Evolutionary conservation across 345 rosid genomes (phyloP).

Genomic region (Murraya paniculata): DNA sequence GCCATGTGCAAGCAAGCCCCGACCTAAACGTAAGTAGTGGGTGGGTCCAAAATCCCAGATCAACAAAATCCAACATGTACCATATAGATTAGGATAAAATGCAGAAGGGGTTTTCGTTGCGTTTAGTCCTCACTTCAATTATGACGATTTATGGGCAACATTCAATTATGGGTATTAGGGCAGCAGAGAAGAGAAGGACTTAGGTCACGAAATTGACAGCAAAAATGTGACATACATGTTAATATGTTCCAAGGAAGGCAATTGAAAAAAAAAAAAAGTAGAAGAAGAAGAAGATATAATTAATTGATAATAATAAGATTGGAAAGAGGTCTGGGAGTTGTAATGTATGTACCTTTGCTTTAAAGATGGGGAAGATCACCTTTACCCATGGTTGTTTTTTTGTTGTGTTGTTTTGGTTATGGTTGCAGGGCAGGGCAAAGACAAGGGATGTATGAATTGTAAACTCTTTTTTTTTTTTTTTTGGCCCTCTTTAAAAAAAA

Average conservation of each 20-base stretch:
- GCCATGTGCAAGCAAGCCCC: conserved; percentile 3
- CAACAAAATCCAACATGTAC: conserved; percentile 10
- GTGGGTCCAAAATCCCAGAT: conserved; percentile 17
- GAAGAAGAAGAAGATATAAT: background rate
- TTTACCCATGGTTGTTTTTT: conserved; percentile 25
- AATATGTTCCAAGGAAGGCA: background rate
- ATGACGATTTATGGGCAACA: background rate
- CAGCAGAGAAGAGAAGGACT: background rate
- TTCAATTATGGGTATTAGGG: conserved; percentile 2
- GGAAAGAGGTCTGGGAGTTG: conserved; percentile 14
- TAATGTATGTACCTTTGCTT: conserved; percentile 27
- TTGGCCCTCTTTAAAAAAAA: too few relatives aligned
- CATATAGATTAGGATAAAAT: background rate
- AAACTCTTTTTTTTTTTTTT: background rate
- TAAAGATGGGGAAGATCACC: conserved; percentile 29
- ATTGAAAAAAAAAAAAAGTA: background rate
- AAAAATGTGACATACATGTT: conserved; percentile 6
- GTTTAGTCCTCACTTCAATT: background rate
- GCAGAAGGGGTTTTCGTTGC: background rate
- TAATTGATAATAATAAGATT: background rate
- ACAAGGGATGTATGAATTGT: background rate
- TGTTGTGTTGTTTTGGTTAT: conserved; percentile 7
- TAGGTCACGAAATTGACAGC: conserved; percentile 19
- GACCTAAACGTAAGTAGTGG: conserved; percentile 10
- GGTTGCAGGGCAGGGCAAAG: background rate